phyloP scores from a whole-genome alignment of 495 filamentous ascomycete species.

The Podospora australis region DNA sequence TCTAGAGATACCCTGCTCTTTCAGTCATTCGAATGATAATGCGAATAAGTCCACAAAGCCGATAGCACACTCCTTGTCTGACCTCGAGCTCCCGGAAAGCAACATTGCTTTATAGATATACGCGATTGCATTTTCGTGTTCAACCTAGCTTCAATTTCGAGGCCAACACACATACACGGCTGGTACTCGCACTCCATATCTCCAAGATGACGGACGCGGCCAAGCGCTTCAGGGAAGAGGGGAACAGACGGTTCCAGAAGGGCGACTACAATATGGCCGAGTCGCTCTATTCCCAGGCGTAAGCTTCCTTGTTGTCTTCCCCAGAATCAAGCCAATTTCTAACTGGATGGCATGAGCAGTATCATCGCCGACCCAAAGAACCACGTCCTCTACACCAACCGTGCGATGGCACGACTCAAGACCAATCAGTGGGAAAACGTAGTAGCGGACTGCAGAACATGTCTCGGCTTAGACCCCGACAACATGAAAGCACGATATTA shows the following conservation, averaged over 20 bases:
- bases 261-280: conserved; percentile 73
- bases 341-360: conserved; percentile 12
- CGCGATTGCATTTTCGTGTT: no score
- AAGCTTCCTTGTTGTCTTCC: conserved; percentile 23
- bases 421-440: conserved; percentile 67
- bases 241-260: conserved; percentile 56
- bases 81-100: no score
- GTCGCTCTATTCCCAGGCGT: conserved; percentile 80
- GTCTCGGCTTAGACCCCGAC: conserved; percentile 58
- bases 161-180: no score
- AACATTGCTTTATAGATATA: no score
- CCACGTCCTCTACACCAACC: conserved; percentile 73
- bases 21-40: no score
- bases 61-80: no score
- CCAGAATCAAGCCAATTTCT: neutral
- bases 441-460: conserved; percentile 68
- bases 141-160: no score
- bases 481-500: conserved; percentile 80
- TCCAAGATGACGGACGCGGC: conserved; percentile 8
- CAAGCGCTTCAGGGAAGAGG: conserved; percentile 48
- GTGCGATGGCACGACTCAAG: conserved; percentile 74
- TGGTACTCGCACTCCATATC: neutral
- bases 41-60: no score
- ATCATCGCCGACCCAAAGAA: conserved; percentile 58
- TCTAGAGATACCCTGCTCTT: no score